Base-by-base conservation (phyloP, 768 basidiomycete species). In the Cyclocybe aegerita region DNA sequence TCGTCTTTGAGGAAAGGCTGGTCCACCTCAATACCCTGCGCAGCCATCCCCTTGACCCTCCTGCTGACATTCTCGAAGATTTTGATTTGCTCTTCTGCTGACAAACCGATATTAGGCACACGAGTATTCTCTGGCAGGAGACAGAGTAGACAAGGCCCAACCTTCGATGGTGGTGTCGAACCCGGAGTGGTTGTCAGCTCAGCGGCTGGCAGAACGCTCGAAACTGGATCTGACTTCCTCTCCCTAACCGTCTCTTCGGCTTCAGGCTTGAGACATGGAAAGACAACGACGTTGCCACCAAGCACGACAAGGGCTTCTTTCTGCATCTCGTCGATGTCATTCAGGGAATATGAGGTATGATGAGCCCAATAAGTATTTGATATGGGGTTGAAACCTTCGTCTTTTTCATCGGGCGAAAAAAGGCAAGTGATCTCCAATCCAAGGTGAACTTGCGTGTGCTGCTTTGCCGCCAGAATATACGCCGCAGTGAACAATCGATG, bases 381-480 rank as follows among this genome's bases (percentile, higher is more conserved):
- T 14, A 55, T 43, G 36, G 44, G 2, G 41, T 50, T 30, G 49
- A 17, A 15, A 38, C 37, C 29, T 37, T n/a, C n/a, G n/a, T n/a
- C n/a, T n/a, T 41, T 8, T 11, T 9, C 35, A 29, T 6, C 30
- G 8, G 34, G 38, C 17, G 38, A 9, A 16, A 45, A 12, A 34
- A 45, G 43, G 15, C 38, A 51, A n/a, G 34, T 40, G 9, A 47
- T 45, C 16, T 57, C 43, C 23, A 42, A 17, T 7, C 51, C 42
- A 11, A 46, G 43, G 3, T 39, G 42, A 16, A 38, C 33, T 33
- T 55, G 43, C 33, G 39, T 48, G 11, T 57, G 50, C 39, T 60
- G 53, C 30, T 55, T 60, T 12, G 53, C 56, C 3, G 59, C 53
- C 14, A 52, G 39, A 9, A 57, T 51, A 17, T 57, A 56, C n/a